Evolutionary conservation across 805 yeast genomes (phyloP), one percentile per base, ranked within the genome.

Genomic region (Ogataea kodamae): DNA sequence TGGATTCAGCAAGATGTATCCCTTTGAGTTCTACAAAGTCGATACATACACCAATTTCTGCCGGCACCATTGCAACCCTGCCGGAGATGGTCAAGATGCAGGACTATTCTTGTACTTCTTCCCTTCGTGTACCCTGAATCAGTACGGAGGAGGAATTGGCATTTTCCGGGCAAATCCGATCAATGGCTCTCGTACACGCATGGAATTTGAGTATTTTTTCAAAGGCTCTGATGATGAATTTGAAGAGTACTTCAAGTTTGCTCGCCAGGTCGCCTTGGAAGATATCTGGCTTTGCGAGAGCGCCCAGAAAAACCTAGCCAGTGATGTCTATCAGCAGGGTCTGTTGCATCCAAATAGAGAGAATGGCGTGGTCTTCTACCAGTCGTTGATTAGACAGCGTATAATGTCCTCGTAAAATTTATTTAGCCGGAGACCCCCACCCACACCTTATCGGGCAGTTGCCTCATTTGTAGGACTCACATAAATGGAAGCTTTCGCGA

Each of bases 131-230:
- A 35, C 57, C 2, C 36, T 54, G 25, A 54, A 52, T 34, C 26
- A 37, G 15, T 55, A 55, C 31, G 57, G 52, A 10, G 61, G 61
- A 22, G 61, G 61, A 4, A 41, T 53, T 44, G 51, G 58, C 9
- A 38, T 50, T 17, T 55, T 55, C 40, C 46, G 61, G 20, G 45
- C 50, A 21, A 42, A 43, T 32, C 61, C 61, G n/a, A 36, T 54
- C 20, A 37, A 36, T 18, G 59, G 53, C 2, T 42, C 41, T 33
- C 53, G 37, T 20, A 42, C 48, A 7, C 46, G 59, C 18, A 54
- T 52, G 56, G 59, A 55, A 38, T 54, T 55, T 33, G 61, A 55
- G 29, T 55, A 54, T 29, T 55, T 37, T 33, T 54, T 52, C 30
- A 48, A 49, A 14, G 57, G 56, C 13, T 18, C 40, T n/a, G 49